phyloP scores from a whole-genome alignment of 1,139 yeast genomes.

The Kazachstania sp. region DNA sequence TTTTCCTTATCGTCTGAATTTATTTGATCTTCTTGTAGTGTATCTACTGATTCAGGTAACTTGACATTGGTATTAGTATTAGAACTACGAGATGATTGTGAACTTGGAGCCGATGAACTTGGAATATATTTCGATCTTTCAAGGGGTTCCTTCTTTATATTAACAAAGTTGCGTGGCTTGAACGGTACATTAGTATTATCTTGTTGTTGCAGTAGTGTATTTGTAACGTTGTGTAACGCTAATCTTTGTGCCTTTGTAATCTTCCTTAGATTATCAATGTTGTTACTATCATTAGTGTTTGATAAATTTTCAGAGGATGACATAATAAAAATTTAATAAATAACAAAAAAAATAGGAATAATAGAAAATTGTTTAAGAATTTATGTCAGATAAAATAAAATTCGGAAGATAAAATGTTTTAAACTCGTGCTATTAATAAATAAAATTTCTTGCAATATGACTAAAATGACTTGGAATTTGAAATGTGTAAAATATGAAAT shows the following conservation, averaged over 20 bases:
- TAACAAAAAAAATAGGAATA: background rate
- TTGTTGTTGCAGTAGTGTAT: constrained; percentile 24
- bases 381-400: background rate
- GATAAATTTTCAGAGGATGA: constrained; percentile 19
- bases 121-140: background rate
- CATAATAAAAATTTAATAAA: constrained; percentile 1
- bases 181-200: constrained; percentile 14
- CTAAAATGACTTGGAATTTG: background rate
- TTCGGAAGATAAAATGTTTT: background rate
- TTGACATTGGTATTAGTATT: background rate
- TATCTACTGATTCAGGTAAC: background rate
- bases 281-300: constrained; percentile 17
- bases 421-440: background rate
- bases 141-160: constrained; percentile 8
- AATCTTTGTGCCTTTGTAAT: constrained; percentile 25
- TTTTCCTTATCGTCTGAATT: constrained; percentile 20
- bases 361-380: background rate
- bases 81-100: background rate
- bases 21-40: background rate
- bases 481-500: background rate
- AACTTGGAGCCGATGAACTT: background rate
- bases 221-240: constrained; percentile 30
- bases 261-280: constrained; percentile 14
- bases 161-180: constrained; percentile 13
- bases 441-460: background rate